Evolutionary conservation across 2,329 filamentous ascomycete genomes (phyloP), one percentile per base, ranked within the genome.

Genomic region (Xylaria sp.): DNA sequence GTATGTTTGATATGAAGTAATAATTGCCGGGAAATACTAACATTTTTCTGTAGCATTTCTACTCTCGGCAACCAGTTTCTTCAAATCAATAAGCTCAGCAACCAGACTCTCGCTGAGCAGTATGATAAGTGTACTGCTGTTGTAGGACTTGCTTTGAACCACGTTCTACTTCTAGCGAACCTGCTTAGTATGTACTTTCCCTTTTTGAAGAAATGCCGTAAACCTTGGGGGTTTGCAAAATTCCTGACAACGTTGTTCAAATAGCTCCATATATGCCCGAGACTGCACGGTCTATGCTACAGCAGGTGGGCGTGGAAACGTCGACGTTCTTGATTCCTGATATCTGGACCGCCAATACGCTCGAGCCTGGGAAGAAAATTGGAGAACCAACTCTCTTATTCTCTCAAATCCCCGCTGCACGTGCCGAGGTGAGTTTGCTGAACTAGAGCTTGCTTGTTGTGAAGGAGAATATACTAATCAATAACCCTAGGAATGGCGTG

Each of bases 121-220:
- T 86, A 86, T 0, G 84, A 83, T 56, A 84, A 85, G 39, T 87
- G 85, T 66, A 80, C 82, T 39, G 83, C 84, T 6, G 85, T 88
- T n/a, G 85, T 97, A 61, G 91, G 92, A 62, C 83, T 94, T n/a
- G 92, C 91, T 0, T 84, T 97, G 67, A 96, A 96, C 81, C 87
- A 94, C 70, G 89, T 95, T 61, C 89, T 95, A 76, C 89, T 97
- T 36, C 85, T 97, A 54, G 92, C 94, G 25, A 90, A 88, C 61
- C 82, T 97, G 49, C 87, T 94, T 4, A 55, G 51, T 54, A 39
- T 15, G 51, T 54, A 10, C 13, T 39, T 15, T 22, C n/a, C 3
- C 1, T 47, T 25, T 47, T 25, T 25, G 2, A 7, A 7, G 42
- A 9, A 25, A 10, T 13, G 1, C 10, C 3, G 20, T 20, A 3